Conservation (phyloP, 345 rosid genomes). For the Eucalyptus leucophloia region DNA sequence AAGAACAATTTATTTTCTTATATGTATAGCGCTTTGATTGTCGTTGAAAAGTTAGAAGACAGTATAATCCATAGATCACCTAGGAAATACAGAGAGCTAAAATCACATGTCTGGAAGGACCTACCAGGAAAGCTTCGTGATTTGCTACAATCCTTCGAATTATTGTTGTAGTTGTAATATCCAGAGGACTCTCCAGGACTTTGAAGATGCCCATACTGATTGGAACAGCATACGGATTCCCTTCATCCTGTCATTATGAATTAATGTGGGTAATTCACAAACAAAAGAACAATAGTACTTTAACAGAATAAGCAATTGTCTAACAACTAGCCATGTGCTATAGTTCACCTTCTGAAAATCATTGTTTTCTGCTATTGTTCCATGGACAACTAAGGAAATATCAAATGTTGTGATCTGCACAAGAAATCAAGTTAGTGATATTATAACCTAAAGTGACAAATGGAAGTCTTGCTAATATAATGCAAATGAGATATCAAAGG, state of each 20-base stretch:
- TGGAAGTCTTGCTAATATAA: not conserved
- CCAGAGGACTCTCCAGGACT: slow-evolving; percentile 57
- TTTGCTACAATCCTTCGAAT: slow-evolving; percentile 63
- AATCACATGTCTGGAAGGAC: not conserved
- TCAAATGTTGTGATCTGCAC: slow-evolving; percentile 60
- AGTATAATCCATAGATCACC: not conserved
- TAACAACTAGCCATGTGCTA: not conserved
- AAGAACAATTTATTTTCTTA: not conserved
- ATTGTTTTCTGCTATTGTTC: slow-evolving; percentile 46
- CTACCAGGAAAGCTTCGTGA: slow-evolving; percentile 64
- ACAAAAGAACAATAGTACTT: not conserved
- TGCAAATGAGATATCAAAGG: not conserved
- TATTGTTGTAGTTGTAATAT: slow-evolving; percentile 63
- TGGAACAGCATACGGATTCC: slow-evolving; percentile 62
- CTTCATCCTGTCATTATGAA: slow-evolving; percentile 22
- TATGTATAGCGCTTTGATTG: not conserved
- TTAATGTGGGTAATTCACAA: not conserved
- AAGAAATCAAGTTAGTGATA: not conserved
- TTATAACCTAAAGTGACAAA: not conserved
- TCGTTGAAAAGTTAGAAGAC: not conserved
- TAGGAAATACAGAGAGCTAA: not conserved
- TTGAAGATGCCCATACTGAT: slow-evolving; percentile 52
- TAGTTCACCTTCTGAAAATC: slow-evolving; percentile 40
- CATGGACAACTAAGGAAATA: slow-evolving; percentile 61
- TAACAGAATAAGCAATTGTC: not conserved